Evolutionary conservation across 2,329 filamentous ascomycete genomes (phyloP).

Genomic region (Albophoma yamanashiensis): DNA sequence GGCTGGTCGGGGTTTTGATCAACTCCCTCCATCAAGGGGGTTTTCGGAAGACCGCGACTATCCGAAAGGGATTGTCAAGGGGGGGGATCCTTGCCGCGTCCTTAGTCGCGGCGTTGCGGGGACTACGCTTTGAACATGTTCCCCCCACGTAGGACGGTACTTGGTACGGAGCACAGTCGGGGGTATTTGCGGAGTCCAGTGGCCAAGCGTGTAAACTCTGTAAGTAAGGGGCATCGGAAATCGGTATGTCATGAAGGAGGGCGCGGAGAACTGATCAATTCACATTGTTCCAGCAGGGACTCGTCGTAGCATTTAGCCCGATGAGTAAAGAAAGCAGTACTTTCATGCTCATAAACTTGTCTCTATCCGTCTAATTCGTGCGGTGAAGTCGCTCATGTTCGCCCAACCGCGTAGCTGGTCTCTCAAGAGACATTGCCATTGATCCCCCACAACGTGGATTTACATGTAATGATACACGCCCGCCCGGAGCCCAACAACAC

Average conservation of each 20-base stretch:
- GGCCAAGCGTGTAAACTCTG: neutral
- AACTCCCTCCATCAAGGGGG: neutral
- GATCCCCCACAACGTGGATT: neutral
- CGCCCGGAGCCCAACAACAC: neutral
- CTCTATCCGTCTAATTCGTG: neutral
- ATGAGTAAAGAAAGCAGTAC: neutral
- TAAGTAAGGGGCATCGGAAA: neutral
- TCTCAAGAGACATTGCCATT: neutral
- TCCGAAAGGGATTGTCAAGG: neutral
- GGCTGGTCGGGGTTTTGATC: neutral
- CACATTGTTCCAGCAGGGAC: too few species aligned
- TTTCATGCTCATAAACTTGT: neutral
- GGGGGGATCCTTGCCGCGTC: neutral
- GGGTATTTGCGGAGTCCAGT: neutral
- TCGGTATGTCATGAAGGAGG: neutral
- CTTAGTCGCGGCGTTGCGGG: neutral
- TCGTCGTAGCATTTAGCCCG: neutral
- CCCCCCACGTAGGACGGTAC: neutral
- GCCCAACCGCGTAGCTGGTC: too few species aligned
- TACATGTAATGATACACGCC: too few species aligned
- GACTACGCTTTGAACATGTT: neutral
- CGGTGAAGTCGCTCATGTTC: too few species aligned
- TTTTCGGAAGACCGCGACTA: neutral
- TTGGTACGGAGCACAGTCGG: neutral
- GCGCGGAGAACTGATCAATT: too few species aligned